A percentile compares a stretch with the other conserved stretches of the same genome.
These are phyloP conservation scores for Leishmania amazonensis DNA, from an alignment of 208 protist species.

Conservation along the genomic window DNA sequence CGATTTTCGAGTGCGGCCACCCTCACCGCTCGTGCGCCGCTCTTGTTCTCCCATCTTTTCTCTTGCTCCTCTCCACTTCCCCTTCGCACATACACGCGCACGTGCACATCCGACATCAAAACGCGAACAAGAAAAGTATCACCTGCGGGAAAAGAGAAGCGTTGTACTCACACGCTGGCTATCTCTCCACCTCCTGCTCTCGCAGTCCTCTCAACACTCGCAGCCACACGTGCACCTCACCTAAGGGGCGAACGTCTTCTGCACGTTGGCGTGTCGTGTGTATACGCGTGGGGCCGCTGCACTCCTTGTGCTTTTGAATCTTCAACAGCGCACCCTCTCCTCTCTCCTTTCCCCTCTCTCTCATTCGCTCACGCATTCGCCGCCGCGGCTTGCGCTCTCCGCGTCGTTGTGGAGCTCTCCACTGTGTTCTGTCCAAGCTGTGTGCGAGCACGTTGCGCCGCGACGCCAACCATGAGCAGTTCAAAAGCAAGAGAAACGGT, in stretches of 20 bases:
- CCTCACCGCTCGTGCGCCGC: neutral
- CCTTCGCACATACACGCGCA: neutral
- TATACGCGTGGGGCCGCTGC: neutral
- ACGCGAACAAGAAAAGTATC: neutral
- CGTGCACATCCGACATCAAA: neutral
- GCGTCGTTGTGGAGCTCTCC: too few relatives aligned
- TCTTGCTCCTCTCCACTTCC: neutral
- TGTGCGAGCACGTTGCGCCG: too few relatives aligned
- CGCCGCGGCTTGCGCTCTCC: too few relatives aligned
- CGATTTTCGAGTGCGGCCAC: neutral
- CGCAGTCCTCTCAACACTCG: neutral
- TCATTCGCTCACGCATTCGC: too few relatives aligned
- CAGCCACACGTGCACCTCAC: neutral
- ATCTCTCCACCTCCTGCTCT: neutral
- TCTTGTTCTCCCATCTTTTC: neutral
- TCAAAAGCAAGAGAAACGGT: too few relatives aligned
- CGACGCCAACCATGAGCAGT: too few relatives aligned
- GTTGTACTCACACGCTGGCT: neutral
- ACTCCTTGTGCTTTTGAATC: neutral
- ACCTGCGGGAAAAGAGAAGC: neutral
- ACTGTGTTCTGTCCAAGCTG: too few relatives aligned
- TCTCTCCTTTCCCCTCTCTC: too few relatives aligned
- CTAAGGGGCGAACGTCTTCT: neutral
- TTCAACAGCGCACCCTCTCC: neutral
- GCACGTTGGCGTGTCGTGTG: neutral